A percentile compares a stretch with the other conserved stretches of the same genome.
Conservation (phyloP, 2,329 filamentous ascomycete genomes). For the Endoconidiophora laricicola region DNA sequence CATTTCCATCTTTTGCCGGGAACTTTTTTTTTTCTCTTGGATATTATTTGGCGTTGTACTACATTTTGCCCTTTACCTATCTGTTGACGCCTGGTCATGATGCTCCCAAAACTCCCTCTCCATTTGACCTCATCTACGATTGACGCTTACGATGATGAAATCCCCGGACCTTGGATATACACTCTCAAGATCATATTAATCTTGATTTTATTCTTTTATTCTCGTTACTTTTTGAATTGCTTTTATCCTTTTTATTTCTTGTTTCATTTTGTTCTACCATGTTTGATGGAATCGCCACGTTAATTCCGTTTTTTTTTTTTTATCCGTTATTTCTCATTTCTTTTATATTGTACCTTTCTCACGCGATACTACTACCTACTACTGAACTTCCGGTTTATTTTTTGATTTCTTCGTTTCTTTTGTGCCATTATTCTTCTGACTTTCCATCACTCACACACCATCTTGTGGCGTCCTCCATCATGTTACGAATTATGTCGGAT, state of each 20-base stretch:
- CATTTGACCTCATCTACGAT: slow-evolving; percentile 11
- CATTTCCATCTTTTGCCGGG: neutral
- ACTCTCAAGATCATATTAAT: neutral
- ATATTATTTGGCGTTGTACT: neutral
- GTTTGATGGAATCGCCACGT: slow-evolving; percentile 9
- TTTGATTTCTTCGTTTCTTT: neutral
- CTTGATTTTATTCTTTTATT: neutral
- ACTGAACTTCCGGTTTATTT: slow-evolving; percentile 8
- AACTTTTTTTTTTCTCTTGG: slow-evolving; percentile 1
- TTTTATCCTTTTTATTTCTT: slow-evolving; percentile 7
- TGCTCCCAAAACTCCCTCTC: neutral
- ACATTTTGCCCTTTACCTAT: neutral
- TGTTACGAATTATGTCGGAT: slow-evolving; percentile 13
- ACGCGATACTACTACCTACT: neutral
- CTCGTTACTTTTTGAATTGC: neutral
- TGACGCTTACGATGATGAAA: slow-evolving; percentile 11
- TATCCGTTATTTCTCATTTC: neutral
- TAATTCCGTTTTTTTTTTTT: slow-evolving; percentile 4
- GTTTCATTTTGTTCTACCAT: slow-evolving; percentile 1
- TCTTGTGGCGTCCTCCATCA: slow-evolving; percentile 5
- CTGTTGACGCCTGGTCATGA: neutral
- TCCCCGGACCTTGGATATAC: slow-evolving; percentile 4
- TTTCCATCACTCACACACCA: neutral
- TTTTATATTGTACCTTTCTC: neutral
- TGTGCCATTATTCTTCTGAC: neutral